Conservation (phyloP, 805 yeast species). For the Myxozyma udenii region DNA sequence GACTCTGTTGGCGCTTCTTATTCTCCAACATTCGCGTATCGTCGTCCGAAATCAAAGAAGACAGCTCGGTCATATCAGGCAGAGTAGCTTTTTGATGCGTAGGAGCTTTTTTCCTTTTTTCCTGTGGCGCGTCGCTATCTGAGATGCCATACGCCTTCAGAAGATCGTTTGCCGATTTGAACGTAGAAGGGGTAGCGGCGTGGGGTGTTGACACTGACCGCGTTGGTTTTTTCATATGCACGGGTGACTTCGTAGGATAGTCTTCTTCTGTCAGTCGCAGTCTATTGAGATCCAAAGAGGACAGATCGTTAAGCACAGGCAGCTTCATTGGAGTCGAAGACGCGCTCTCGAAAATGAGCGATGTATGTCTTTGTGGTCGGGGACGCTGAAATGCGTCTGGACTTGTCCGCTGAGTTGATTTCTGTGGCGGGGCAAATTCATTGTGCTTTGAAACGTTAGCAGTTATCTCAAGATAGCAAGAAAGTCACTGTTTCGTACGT, state of each 20-base stretch:
- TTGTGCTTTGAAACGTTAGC: background rate
- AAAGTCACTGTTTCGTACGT: background rate
- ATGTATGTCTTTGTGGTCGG: no score
- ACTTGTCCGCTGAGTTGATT: background rate
- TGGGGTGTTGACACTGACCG: no score
- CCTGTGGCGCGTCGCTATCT: background rate
- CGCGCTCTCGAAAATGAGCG: no score
- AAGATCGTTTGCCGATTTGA: background rate
- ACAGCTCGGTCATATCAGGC: slow-evolving; percentile 28
- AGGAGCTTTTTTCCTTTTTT: background rate
- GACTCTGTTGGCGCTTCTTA: slow-evolving; percentile 3
- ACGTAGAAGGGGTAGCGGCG: no score
- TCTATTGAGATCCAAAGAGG: background rate
- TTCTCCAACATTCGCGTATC: background rate
- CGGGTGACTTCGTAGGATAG: no score
- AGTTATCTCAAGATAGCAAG: background rate
- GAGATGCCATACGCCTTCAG: background rate
- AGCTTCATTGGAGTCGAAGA: background rate
- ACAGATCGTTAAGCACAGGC: background rate
- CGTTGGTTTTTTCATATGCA: background rate
- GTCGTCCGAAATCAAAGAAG: slow-evolving; percentile 19
- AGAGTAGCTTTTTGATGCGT: background rate
- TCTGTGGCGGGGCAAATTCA: background rate
- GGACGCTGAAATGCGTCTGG: background rate
- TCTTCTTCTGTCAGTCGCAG: background rate